Base-by-base conservation (phyloP, 176 grass and related monocot genomes). In the Zoysia pacifica region DNA sequence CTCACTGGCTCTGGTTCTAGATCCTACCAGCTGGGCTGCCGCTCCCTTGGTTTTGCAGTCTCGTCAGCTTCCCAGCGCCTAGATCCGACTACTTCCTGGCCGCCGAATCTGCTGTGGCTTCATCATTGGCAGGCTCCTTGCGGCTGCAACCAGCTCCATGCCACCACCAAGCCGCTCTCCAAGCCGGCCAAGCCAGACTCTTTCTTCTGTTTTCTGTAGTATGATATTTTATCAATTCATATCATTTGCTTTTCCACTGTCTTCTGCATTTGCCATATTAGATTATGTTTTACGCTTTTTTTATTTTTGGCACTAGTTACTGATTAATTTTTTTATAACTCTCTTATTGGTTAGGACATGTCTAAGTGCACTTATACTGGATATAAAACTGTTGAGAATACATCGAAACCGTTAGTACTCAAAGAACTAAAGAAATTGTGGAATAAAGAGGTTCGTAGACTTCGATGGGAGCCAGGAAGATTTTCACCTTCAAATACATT, bases 371-470 rank as follows among this genome's bases (percentile, higher is more conserved):
- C 92, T 60, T 10, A 52, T 51, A 95, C 92, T 36, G 82, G 89
- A 13, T 76, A 70, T 86, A 86, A 19, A 18, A 94, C 92, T 76
- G 50, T 99, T 82, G 90, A 85, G 4, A 93, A 91, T 65, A 69
- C 67, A 15, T 0, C 62, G 7, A 99, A 99, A 87, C 96, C 96
- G 7, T 79, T 99, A 72, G 81, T 99, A 40, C 56, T 99, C 42
- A 99, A 99, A 83, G 92, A 95, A 76, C 76, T 99, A 40, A 93
- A 91, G 78, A 93, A 93, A 86, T 58, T 99, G 60, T 99, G 96
- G 96, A 86, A 86, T 76, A 91, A 95, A 79, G 90, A 89, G 62
- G 78, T 91, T 38, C 56, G 69, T 91, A 78, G 79, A 83, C 90
- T 99, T 72, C 96, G 92, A 69, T 95, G 90, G 96, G 79, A 69